Evolutionary conservation across 208 protist genomes (phyloP), one percentile per base, ranked within the genome.

Genomic region (Wallacemonas collosoma): DNA sequence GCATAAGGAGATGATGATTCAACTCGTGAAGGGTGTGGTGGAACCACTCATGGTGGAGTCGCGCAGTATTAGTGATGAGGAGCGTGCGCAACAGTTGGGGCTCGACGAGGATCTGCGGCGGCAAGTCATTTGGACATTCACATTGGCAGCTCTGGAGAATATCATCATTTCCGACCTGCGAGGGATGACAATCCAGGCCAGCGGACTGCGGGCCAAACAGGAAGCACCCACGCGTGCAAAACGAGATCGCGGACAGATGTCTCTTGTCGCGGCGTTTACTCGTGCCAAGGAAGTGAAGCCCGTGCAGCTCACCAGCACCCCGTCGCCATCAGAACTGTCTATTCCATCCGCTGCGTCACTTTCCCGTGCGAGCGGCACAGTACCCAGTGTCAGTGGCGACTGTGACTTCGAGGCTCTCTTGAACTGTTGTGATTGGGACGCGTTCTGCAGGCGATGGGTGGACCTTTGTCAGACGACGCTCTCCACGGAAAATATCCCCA

Each of bases 111-210:
- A 48, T 2, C 7, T 50, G 56, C 58, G 67, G 15, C 14, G 9
- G 39, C 58, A 74, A 44, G 35, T 74, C 36, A 74, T 62, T 4
- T 96, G 92, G 89, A 94, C 92, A 2, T 79, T 93, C 1, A 80
- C 75, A 39, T 57, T 94, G 35, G 43, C 76, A 1, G 57, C 50
- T 12, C 58, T 86, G 35, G 71, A 63, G 17, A 78, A 96, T 55
- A 82, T 96, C 58, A 77, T 96, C 38, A 80, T 96, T 44, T 66
- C 51, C 45, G 92, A 97, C 71, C 55, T 97, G 26, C 86, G 92
- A 6, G 92, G 92, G 47, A 87, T 97, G 76, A 91, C 90, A 4
- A 80, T 97, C 45, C 89, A 94, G 77, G 88, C 85, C 8, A 90
- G 81, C 1, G 83, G 83, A 9, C 78, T 96, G 51, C 69, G 72